Percentiles rank a stretch among this genome's conserved stretches.
These are phyloP conservation scores for Arthrobotrys megalospora DNA, from an alignment of 2,329 filamentous ascomycete species.

Conservation along the genomic window DNA sequence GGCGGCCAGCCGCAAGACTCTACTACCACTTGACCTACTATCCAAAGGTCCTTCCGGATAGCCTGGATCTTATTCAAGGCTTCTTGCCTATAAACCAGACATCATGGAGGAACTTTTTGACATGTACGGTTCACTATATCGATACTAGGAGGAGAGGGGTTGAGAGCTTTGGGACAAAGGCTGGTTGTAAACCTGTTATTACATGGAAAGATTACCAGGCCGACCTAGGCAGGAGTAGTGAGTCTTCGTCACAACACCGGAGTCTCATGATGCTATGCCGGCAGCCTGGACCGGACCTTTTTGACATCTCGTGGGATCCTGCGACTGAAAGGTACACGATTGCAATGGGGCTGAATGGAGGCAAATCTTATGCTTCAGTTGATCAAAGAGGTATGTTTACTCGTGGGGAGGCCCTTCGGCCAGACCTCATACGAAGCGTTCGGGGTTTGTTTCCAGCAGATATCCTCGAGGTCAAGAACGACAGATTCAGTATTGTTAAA, in stretches of 20 bases:
- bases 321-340: constrained; percentile 60
- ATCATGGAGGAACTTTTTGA: constrained; percentile 64
- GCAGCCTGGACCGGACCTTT: constrained; percentile 63
- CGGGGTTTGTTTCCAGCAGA: constrained; percentile 62
- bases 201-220: constrained; percentile 61
- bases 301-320: constrained; percentile 59
- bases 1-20: constrained; percentile 62
- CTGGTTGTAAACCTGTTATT: constrained; percentile 54
- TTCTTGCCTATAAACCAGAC: constrained; percentile 62
- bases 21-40: constrained; percentile 62
- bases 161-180: constrained; percentile 63
- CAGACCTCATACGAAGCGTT: constrained; percentile 57
- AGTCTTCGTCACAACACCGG: constrained; percentile 16
- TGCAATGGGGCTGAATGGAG: constrained; percentile 60
- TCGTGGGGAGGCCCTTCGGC: constrained; percentile 52
- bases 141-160: constrained; percentile 60
- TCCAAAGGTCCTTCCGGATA: constrained; percentile 59
- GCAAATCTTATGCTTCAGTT: constrained; percentile 60
- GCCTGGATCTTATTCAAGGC: constrained; percentile 63
- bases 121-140: constrained; percentile 62
- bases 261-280: constrained; percentile 62
- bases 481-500: constrained; percentile 63
- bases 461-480: constrained; percentile 62
- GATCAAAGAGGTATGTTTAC: constrained; percentile 62
- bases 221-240: not conserved